Conservation (phyloP, 2,329 filamentous ascomycete genomes). For the Aspergillus terreus region DNA sequence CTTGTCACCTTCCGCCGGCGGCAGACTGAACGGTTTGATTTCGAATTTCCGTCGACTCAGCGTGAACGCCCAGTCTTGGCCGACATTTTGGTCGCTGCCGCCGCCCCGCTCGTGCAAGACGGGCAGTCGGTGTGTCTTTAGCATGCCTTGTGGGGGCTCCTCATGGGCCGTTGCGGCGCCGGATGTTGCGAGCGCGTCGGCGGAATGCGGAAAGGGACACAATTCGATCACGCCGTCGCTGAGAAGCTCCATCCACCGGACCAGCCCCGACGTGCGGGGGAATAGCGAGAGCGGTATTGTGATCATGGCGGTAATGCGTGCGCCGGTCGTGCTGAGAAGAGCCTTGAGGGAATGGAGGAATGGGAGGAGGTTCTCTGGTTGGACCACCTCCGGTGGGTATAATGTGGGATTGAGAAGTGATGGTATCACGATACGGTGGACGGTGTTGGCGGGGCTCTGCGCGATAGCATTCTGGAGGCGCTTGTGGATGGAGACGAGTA, state of each 20-base stretch:
- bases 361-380: slow-evolving; percentile 69
- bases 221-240: slow-evolving; percentile 85
- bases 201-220: slow-evolving; percentile 64
- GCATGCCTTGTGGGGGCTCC: slow-evolving; percentile 79
- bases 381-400: slow-evolving; percentile 66
- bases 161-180: slow-evolving; percentile 57
- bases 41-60: slow-evolving; percentile 78
- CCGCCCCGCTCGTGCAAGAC: slow-evolving; percentile 86
- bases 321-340: slow-evolving; percentile 65
- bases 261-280: slow-evolving; percentile 69
- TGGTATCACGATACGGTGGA: slow-evolving; percentile 84
- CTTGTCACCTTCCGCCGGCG: slow-evolving; percentile 74
- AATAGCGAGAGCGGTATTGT: slow-evolving; percentile 78
- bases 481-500: slow-evolving; percentile 63
- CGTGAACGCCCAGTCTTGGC: slow-evolving; percentile 87
- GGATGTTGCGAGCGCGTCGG: slow-evolving; percentile 49
- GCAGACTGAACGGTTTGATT: slow-evolving; percentile 84
- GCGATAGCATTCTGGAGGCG: slow-evolving; percentile 55
- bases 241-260: slow-evolving; percentile 81
- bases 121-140: slow-evolving; percentile 78
- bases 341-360: slow-evolving; percentile 77
- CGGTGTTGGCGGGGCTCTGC: slow-evolving; percentile 54
- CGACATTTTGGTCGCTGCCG: slow-evolving; percentile 65
- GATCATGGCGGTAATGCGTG: slow-evolving; percentile 66
- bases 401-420: slow-evolving; percentile 80